Percentiles rank a stretch among this genome's conserved stretches.
phyloP scores from a whole-genome alignment of 352 stramenopile genomes.

The Vaucheria bursata region DNA sequence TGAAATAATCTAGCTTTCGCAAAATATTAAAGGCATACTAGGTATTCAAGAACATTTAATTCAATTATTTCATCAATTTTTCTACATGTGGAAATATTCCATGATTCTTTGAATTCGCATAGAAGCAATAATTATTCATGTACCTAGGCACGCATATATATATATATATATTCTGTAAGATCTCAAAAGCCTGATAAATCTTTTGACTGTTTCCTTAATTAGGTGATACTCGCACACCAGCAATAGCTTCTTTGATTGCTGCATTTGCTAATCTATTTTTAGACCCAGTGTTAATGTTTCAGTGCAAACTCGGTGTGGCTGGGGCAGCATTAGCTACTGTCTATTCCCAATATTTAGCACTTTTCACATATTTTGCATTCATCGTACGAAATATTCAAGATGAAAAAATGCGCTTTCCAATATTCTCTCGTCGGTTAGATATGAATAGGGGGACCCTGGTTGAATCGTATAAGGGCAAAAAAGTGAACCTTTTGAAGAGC shows the following conservation, averaged over 20 bases:
- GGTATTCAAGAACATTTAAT: too few species aligned
- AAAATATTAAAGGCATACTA: too few species aligned
- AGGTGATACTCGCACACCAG: conserved; percentile 37
- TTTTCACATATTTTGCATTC: conserved; percentile 28
- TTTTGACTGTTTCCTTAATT: not conserved
- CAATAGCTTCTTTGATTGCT: conserved; percentile 22
- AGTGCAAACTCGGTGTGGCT: conserved; percentile 23
- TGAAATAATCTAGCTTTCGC: too few species aligned
- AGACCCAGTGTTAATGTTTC: conserved; percentile 47
- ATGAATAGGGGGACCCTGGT: not conserved
- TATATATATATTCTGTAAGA: too few species aligned
- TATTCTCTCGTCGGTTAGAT: not conserved
- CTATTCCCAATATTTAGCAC: conserved; percentile 34
- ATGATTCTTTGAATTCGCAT: too few species aligned
- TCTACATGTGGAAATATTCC: too few species aligned
- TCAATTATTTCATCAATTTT: too few species aligned
- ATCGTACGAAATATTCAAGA: conserved; percentile 14
- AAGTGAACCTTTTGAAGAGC: conserved; percentile 18
- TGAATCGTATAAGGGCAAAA: not conserved
- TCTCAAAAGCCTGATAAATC: too few species aligned
- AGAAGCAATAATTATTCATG: too few species aligned
- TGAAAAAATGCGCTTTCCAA: conserved; percentile 24
- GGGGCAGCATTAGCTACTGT: conserved; percentile 41
- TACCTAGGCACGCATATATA: too few species aligned
- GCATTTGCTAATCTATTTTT: conserved; percentile 36